Conservation (phyloP, 495 filamentous ascomycete species). For the Aspergillus haitiensis region DNA sequence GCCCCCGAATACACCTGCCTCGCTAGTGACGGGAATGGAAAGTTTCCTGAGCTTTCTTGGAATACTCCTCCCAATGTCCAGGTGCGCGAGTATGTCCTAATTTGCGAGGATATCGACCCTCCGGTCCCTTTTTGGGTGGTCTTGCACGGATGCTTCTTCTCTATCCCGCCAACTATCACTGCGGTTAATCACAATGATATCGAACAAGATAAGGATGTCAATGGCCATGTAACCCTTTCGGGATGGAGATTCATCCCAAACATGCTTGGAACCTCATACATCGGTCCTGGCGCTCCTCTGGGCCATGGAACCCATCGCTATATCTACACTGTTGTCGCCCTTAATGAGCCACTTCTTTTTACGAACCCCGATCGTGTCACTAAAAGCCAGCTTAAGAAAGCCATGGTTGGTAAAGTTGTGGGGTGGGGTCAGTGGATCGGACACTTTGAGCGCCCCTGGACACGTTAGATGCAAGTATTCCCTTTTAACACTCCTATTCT, state of each 20-base stretch:
- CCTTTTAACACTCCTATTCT: not conserved
- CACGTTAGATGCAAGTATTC: slow-evolving; percentile 9
- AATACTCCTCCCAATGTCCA: slow-evolving; percentile 22
- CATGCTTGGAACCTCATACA: slow-evolving; percentile 33
- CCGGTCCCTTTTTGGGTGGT: slow-evolving; percentile 47
- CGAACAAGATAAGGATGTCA: slow-evolving; percentile 20
- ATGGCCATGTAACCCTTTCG: slow-evolving; percentile 26
- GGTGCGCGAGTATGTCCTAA: slow-evolving; percentile 49
- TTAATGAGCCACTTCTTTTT: slow-evolving; percentile 41
- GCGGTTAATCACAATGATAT: slow-evolving; percentile 37
- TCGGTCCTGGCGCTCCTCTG: slow-evolving; percentile 42
- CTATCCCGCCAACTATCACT: slow-evolving; percentile 38
- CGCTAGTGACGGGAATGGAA: slow-evolving; percentile 37
- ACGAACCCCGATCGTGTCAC: slow-evolving; percentile 32
- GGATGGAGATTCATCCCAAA: slow-evolving; percentile 48
- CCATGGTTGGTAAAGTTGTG: slow-evolving; percentile 48
- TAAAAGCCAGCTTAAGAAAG: slow-evolving; percentile 44
- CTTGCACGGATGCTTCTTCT: slow-evolving; percentile 48
- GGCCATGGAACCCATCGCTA: slow-evolving; percentile 53
- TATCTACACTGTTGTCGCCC: slow-evolving; percentile 49
- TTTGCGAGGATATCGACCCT: slow-evolving; percentile 53
- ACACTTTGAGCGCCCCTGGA: slow-evolving; percentile 43
- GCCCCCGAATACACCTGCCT: slow-evolving; percentile 37
- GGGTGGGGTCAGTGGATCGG: slow-evolving; percentile 55
- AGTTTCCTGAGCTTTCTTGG: slow-evolving; percentile 46